These are phyloP conservation scores for Metarhizium album DNA, from an alignment of 2,329 filamentous ascomycete genomes.

Conservation along the genomic window DNA sequence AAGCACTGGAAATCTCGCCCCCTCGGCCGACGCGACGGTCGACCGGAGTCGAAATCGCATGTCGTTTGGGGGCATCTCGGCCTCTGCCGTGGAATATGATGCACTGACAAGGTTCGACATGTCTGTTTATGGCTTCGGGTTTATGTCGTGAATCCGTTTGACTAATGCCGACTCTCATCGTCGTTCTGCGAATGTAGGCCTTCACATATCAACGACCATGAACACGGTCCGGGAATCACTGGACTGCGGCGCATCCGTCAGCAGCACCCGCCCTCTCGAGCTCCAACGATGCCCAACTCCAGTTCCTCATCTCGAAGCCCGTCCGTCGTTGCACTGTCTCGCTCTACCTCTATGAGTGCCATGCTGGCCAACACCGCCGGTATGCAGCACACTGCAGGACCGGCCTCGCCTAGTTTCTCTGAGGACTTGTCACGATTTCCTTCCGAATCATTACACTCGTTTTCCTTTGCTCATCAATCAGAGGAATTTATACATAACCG, in stretches of 20 bases:
- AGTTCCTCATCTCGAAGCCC: slow-evolving; percentile 51
- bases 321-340: slow-evolving; percentile 45
- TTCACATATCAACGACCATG: slow-evolving; percentile 73
- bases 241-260: slow-evolving; percentile 91
- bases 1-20: slow-evolving; percentile 51
- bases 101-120: slow-evolving; percentile 56
- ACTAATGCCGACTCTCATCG: not conserved
- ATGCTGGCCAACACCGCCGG: slow-evolving; percentile 48
- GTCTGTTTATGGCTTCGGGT: not conserved
- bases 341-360: slow-evolving; percentile 61
- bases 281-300: slow-evolving; percentile 52
- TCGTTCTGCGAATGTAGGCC: slow-evolving; percentile 42
- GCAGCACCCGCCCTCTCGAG: slow-evolving; percentile 53
- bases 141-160: not conserved
- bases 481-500: slow-evolving; percentile 86
- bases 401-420: slow-evolving; percentile 63
- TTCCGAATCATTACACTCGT: slow-evolving; percentile 92
- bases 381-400: slow-evolving; percentile 46
- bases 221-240: slow-evolving; percentile 75
- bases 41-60: slow-evolving; percentile 57
- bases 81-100: slow-evolving; percentile 51
- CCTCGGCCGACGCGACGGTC: slow-evolving; percentile 33
- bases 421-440: slow-evolving; percentile 91
- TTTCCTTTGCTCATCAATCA: slow-evolving; percentile 93
- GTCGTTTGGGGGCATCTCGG: slow-evolving; percentile 63